phyloP scores from a whole-genome alignment of 768 basidiomycete genomes.

The Collybiopsis luxurians region DNA sequence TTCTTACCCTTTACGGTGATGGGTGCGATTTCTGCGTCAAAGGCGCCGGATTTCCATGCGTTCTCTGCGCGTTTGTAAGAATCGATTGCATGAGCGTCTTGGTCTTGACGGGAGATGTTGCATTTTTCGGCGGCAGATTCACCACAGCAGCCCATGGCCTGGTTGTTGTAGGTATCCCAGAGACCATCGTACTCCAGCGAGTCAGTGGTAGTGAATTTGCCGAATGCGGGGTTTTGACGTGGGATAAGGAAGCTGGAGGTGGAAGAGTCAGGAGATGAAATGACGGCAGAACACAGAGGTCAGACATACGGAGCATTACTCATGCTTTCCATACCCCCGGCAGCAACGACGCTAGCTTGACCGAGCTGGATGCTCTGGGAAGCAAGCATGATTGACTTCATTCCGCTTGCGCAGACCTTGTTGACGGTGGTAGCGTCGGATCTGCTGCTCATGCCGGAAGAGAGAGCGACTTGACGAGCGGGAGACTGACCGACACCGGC shows the following conservation, averaged over 20 bases:
- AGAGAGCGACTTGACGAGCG: constrained; percentile 96
- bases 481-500: constrained; percentile 97
- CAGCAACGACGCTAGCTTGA: constrained; percentile 81
- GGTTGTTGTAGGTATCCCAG: constrained; percentile 96
- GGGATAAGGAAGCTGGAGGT: constrained; percentile 70
- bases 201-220: constrained; percentile 85
- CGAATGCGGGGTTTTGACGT: constrained; percentile 79
- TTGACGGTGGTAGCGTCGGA: constrained; percentile 99
- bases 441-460: constrained; percentile 74
- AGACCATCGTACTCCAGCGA: constrained; percentile 92
- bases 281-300: constrained; percentile 2
- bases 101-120: constrained; percentile 79
- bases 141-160: constrained; percentile 97
- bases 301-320: constrained; percentile 90
- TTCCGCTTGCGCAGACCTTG: constrained; percentile 98
- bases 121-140: constrained; percentile 83
- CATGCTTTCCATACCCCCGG: constrained; percentile 99
- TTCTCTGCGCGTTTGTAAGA: constrained; percentile 92
- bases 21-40: constrained; percentile 85
- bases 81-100: constrained; percentile 90
- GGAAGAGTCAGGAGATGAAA: constrained; percentile 8
- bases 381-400: constrained; percentile 95
- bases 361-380: constrained; percentile 88
- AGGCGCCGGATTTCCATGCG: constrained; percentile 86
- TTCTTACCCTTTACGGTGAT: constrained; percentile 93